Base-by-base conservation (phyloP, 2,329 filamentous ascomycete genomes). In the Xylariaceae sp. region DNA sequence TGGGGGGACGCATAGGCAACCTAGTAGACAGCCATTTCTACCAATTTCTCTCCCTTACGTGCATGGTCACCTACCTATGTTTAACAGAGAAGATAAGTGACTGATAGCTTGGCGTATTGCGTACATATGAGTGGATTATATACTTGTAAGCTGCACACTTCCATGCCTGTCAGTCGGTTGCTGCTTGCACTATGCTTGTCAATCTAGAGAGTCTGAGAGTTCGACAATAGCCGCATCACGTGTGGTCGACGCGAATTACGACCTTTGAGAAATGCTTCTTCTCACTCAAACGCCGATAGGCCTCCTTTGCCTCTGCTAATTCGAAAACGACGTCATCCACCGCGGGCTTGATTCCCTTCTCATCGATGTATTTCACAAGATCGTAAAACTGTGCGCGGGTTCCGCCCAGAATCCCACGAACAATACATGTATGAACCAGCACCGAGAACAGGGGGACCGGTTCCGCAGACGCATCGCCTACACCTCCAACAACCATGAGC, bases 181-280 rank as follows among this genome's bases (percentile, higher is more conserved):
- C n/a, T n/a, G 7, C 22, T 5, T 27, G 22, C 7, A 27, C 22
- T n/a, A 27, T 27, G 22, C 22, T 27, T 27, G 4, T 27, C 7
- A 4, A 5, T 5, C 22, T 7, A 27, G 4, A 27, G 22, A 7
- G 4, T 5, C 22, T 5, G 7, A 27, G 22, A 27, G 22, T 4
- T 27, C 4, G 22, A 5, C 7, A 4, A 27, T 27, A 27, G 22
- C 22, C 22, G 22, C 22, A 27, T 27, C 10, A 36, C 5, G 4
- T 10, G 39, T 62, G 55, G 11, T 61, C 52, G 22, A 68, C 62
- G 4, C 54, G 56, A 31, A 71, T 64, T 1, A 67, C 45, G 19
- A 70, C 57, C 55, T 71, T 71, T 2, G 68, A 58, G 47, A 71
- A 69, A 43, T 71, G 66, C 49, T 66, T 65, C 55, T 67, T 61